These are phyloP conservation scores for Ajuga chamaepitys DNA, from an alignment of 257 asterid genomes.

Conservation along the genomic window DNA sequence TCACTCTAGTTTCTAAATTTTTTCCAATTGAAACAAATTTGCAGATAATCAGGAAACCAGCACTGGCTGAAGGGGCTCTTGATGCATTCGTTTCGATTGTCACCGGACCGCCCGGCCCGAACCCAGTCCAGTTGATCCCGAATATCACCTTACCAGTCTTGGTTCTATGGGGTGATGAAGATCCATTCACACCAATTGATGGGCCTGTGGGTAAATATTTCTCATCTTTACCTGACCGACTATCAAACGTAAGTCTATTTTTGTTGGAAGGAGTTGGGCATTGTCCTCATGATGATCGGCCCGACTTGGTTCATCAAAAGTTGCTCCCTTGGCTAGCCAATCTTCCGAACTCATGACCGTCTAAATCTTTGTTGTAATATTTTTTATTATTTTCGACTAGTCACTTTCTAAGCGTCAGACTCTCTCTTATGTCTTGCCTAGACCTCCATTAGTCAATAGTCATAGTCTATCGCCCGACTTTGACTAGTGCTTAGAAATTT, in stretches of 20 bases:
- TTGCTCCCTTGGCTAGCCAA: slow-evolving; percentile 81
- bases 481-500: too few species aligned
- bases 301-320: slow-evolving; percentile 75
- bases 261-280: slow-evolving; percentile 84
- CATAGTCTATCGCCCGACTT: too few species aligned
- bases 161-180: slow-evolving; percentile 81
- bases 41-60: slow-evolving; percentile 80
- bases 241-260: slow-evolving; percentile 46
- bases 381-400: too few species aligned
- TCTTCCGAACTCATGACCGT: slow-evolving; percentile 24
- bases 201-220: slow-evolving; percentile 96
- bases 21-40: not conserved
- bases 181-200: slow-evolving; percentile 81
- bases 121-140: slow-evolving; percentile 66
- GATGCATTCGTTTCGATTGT: slow-evolving; percentile 93
- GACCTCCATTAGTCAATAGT: too few species aligned
- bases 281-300: slow-evolving; percentile 95
- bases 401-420: too few species aligned
- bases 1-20: not conserved
- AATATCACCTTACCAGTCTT: slow-evolving; percentile 51
- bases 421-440: too few species aligned
- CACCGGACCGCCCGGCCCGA: slow-evolving; percentile 96
- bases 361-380: too few species aligned
- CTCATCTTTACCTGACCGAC: slow-evolving; percentile 43
- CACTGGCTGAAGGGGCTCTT: slow-evolving; percentile 80